phyloP scores from a whole-genome alignment of 495 filamentous ascomycete species.

The Aspergillus carlsbadensis region DNA sequence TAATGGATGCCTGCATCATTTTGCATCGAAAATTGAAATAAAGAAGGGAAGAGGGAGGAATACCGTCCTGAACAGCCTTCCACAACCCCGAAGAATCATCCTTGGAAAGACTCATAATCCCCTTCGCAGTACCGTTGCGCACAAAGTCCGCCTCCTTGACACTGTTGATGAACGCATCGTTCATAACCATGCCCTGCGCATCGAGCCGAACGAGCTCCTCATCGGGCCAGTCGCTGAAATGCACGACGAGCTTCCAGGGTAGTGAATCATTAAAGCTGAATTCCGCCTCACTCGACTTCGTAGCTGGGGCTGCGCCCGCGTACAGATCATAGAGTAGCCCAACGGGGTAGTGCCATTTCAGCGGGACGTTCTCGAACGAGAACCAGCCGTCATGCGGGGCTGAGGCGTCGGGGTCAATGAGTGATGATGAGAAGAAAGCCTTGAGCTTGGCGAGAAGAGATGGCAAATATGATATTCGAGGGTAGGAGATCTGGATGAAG shows the following conservation, averaged over 20 bases:
- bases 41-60: constrained; percentile 24
- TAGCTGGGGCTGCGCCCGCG: constrained; percentile 60
- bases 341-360: constrained; percentile 86
- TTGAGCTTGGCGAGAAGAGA: constrained; percentile 77
- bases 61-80: constrained; percentile 79
- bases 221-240: constrained; percentile 73
- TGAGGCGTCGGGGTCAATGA: constrained; percentile 61
- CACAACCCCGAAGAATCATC: constrained; percentile 85
- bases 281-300: constrained; percentile 23
- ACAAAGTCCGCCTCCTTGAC: constrained; percentile 96
- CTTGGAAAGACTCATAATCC: constrained; percentile 88
- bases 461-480: constrained; percentile 60
- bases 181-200: constrained; percentile 56
- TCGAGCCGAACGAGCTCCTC: constrained; percentile 67
- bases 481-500: constrained; percentile 44
- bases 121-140: constrained; percentile 85
- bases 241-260: constrained; percentile 78
- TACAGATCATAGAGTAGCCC: constrained; percentile 90
- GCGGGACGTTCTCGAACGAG: constrained; percentile 70
- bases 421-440: constrained; percentile 70
- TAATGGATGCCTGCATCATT: background rate
- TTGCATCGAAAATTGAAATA: background rate
- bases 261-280: constrained; percentile 39
- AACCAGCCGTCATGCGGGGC: constrained; percentile 67
- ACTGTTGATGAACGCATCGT: constrained; percentile 89